phyloP scores from a whole-genome alignment of 1,284 basidiomycete genomes.

The Ceratobasidium sp. region DNA sequence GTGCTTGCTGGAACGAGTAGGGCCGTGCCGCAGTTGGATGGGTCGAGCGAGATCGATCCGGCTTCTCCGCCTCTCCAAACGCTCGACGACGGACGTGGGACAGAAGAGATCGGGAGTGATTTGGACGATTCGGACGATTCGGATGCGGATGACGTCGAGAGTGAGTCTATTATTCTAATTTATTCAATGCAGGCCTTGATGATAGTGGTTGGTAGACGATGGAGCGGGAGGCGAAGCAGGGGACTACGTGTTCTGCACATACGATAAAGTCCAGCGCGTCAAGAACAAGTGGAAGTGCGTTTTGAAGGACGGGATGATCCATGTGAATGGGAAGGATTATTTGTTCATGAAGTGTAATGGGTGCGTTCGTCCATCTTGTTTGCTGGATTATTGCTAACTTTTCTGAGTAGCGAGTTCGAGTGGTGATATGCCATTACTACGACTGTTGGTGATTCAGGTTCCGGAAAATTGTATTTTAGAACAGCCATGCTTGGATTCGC shows the following conservation, averaged over 20 bases:
- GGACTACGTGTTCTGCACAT: constrained; percentile 98
- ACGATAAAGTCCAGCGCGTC: constrained; percentile 98
- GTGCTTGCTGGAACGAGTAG: constrained; percentile 30
- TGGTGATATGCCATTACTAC: constrained; percentile 48
- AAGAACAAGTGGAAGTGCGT: constrained; percentile 99
- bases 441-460: neutral
- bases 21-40: constrained; percentile 22
- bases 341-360: constrained; percentile 96
- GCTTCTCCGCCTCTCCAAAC: constrained; percentile 55
- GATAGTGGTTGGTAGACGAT: too few relatives aligned
- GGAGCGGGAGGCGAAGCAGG: constrained; percentile 80
- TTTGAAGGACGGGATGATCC: constrained; percentile 98
- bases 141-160: constrained; percentile 64
- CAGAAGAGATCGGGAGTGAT: constrained; percentile 95
- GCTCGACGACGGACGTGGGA: constrained; percentile 49
- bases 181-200: too few relatives aligned
- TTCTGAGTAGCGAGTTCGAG: constrained; percentile 51
- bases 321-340: constrained; percentile 97
- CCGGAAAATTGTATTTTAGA: constrained; percentile 22
- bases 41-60: constrained; percentile 37
- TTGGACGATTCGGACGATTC: constrained; percentile 90
- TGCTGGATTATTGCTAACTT: neutral
- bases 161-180: too few relatives aligned
- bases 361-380: constrained; percentile 61
- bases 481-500: constrained; percentile 12